Base-by-base conservation (phyloP, 345 rosid genomes). In the Euphorbia lathyris region DNA sequence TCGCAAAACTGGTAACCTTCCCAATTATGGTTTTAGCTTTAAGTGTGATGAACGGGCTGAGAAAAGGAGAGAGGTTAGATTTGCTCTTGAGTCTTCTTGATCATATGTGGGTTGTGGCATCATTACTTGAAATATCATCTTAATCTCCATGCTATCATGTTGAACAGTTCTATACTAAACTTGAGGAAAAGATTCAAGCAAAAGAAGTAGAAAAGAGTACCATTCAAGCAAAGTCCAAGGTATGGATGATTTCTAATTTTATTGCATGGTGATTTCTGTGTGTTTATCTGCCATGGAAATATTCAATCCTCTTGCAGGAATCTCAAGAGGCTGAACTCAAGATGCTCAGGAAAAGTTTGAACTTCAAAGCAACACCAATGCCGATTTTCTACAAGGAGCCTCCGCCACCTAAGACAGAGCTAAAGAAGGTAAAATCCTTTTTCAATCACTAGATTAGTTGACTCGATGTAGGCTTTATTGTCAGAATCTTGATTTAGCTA, bases 341-440 rank as follows among this genome's bases (percentile, higher is more conserved):
- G 86, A 73, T 82, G 87, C 82, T 96, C 42, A 86, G 99, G 83
- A 96, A 92, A 82, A 92, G 90, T 80, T 84, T 96, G 86, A 82
- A 74, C 77, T 96, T 96, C 80, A 96, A 90, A 80, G 99, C 99
- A 62, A 92, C 97, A 47, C 99, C 99, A 9, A 89, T 96, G 98
- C 98, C 99, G 16, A 88, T 78, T 78, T 96, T 96, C 87, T 96
- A 96, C 77, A 98, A 88, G 83, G 99, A 90, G 77, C 99, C 99
- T 79, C 72, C 87, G 58, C 95, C 98, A 25, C 84, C 93, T 42
- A 92, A 88, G 84, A 68, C 77, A 43, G 97, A 92, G 84, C 80
- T 96, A 69, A 92, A 92, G 82, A 96, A 96, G 97, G 99, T 85
- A 79, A 71, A 58, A 61, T 58, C 38, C 63, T 72, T 47, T 56